Evolutionary conservation across 1,284 basidiomycete genomes (phyloP).

Genomic region (Ustilago sp.): DNA sequence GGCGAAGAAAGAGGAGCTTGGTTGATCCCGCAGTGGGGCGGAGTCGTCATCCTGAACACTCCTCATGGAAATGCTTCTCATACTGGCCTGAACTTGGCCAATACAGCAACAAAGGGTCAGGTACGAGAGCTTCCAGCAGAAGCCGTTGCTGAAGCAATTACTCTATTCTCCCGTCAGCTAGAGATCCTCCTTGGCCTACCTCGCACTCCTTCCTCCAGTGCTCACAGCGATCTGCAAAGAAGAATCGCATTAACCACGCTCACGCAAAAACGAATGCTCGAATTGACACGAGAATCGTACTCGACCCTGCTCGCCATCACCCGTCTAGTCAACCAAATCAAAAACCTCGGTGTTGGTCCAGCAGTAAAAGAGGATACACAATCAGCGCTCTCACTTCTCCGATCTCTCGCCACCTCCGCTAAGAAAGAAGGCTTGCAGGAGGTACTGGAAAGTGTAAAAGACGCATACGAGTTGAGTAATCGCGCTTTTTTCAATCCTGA

Average conservation of each 20-base stretch:
- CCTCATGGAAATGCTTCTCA: not conserved
- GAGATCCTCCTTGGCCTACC: conserved; percentile 80
- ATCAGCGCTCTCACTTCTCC: conserved; percentile 23
- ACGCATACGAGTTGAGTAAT: conserved; percentile 80
- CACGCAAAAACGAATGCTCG: conserved; percentile 48
- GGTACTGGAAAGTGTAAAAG: conserved; percentile 76
- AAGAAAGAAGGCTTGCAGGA: conserved; percentile 53
- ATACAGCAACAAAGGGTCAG: not conserved
- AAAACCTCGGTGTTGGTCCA: conserved; percentile 60
- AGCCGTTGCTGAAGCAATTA: conserved; percentile 75
- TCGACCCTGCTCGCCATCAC: conserved; percentile 59
- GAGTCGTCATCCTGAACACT: conserved; percentile 82
- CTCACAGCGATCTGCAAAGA: not conserved
- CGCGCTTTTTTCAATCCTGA: conserved; percentile 95
- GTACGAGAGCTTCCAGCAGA: conserved; percentile 19
- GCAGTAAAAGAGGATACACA: conserved; percentile 49
- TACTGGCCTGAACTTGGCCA: not conserved
- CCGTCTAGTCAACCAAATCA: conserved; percentile 57
- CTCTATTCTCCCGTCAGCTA: conserved; percentile 81
- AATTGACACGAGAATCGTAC: conserved; percentile 41
- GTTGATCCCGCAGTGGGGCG: conserved; percentile 94
- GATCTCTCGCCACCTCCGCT: conserved; percentile 12
- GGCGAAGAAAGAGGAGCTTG: conserved; percentile 73
- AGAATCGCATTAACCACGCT: conserved; percentile 31
- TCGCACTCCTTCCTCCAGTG: not conserved